Percentiles rank a stretch among this genome's conserved stretches.
Conservation (phyloP, 768 basidiomycete genomes). For the Termitomyces heimii region DNA sequence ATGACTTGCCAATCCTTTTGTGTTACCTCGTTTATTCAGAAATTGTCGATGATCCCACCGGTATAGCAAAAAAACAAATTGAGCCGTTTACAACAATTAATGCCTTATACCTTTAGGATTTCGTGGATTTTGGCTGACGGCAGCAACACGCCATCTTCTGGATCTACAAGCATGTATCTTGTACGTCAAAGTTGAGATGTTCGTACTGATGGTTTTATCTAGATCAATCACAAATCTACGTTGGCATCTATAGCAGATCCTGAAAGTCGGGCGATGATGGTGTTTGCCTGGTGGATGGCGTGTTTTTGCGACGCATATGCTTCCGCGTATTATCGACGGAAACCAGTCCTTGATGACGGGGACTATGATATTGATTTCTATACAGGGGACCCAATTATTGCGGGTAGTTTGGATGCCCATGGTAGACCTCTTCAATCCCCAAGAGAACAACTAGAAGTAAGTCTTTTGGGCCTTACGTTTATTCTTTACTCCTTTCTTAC, state of each 20-base stretch:
- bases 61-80: conserved; percentile 35
- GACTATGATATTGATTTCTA: conserved; percentile 91
- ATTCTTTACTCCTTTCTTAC: conserved; percentile 7
- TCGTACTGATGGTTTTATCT: conserved; percentile 10
- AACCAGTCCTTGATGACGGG: conserved; percentile 81
- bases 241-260: conserved; percentile 68
- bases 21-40: conserved; percentile 35
- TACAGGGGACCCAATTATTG: conserved; percentile 55
- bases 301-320: conserved; percentile 81
- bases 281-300: conserved; percentile 94
- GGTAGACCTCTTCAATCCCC: conserved; percentile 49
- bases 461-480: conserved; percentile 9
- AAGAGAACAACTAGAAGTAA: conserved; percentile 75
- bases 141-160: conserved; percentile 71
- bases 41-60: conserved; percentile 64
- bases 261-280: conserved; percentile 77
- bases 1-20: conserved; percentile 5
- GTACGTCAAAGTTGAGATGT: neutral
- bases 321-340: conserved; percentile 78
- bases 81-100: neutral
- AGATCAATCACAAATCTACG: conserved; percentile 84
- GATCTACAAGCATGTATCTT: conserved; percentile 56
- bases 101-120: conserved; percentile 44
- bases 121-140: conserved; percentile 80
- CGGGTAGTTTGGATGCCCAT: conserved; percentile 40